These are phyloP conservation scores for Monosporascus sp. DNA, from an alignment of 2,329 filamentous ascomycete genomes.

Conservation along the genomic window DNA sequence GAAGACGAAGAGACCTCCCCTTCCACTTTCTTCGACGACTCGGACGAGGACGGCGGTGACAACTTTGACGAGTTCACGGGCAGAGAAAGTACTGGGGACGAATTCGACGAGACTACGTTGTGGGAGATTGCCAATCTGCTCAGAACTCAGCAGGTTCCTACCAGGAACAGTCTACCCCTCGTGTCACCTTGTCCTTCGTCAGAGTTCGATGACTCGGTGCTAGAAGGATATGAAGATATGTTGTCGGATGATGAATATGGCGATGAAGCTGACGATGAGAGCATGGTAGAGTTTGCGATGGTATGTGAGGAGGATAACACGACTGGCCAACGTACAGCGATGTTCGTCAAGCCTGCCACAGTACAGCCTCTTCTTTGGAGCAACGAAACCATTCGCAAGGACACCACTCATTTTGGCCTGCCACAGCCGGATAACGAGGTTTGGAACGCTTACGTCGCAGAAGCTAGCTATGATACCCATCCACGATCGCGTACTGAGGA, in stretches of 20 bases:
- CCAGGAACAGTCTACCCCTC: constrained; percentile 45
- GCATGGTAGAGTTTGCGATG: constrained; percentile 14
- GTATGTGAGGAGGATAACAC: constrained; percentile 20
- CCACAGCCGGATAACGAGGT: constrained; percentile 4
- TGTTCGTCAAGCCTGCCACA: background rate
- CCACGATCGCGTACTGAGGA: constrained; percentile 2
- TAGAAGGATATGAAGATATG: constrained; percentile 30
- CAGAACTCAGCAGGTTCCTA: constrained; percentile 45
- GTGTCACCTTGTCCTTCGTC: constrained; percentile 12
- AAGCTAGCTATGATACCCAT: background rate
- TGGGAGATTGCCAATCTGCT: constrained; percentile 60
- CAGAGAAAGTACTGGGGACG: constrained; percentile 38
- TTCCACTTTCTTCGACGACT: constrained; percentile 54
- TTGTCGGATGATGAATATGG: constrained; percentile 22
- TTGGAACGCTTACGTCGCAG: constrained; percentile 4
- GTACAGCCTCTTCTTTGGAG: constrained; percentile 13
- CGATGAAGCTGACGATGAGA: constrained; percentile 16
- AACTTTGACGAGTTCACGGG: constrained; percentile 32
- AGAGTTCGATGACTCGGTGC: constrained; percentile 15
- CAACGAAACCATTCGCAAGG: constrained; percentile 5
- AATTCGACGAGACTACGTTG: constrained; percentile 56
- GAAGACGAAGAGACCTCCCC: constrained; percentile 37
- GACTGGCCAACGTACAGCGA: constrained; percentile 25
- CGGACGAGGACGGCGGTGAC: constrained; percentile 45
- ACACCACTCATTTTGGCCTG: constrained; percentile 13